phyloP scores from a whole-genome alignment of 345 rosid species.

The Eutrema japonicum region DNA sequence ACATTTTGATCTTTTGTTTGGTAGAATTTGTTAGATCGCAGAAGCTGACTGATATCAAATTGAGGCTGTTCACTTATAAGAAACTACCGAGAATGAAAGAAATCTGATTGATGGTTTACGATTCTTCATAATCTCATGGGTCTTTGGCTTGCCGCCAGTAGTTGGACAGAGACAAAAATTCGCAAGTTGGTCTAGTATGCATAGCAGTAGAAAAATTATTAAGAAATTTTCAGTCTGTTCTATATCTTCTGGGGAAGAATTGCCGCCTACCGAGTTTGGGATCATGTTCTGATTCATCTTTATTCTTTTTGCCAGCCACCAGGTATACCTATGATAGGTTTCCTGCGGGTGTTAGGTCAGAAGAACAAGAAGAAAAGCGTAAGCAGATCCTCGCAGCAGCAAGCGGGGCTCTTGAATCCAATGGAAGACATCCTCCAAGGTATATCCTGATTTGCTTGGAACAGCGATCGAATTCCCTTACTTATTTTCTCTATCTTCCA shows the following conservation, averaged over 20 bases:
- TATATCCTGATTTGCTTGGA: slow-evolving; percentile 45
- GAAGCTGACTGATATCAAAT: slow-evolving; percentile 17
- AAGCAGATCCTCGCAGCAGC: slow-evolving; percentile 91
- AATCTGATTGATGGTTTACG: slow-evolving; percentile 16
- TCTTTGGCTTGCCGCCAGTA: slow-evolving; percentile 29
- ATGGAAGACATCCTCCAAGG: slow-evolving; percentile 76
- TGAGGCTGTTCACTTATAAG: slow-evolving; percentile 21
- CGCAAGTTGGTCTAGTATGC: slow-evolving; percentile 24
- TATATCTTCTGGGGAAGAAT: slow-evolving; percentile 10
- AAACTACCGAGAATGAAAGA: slow-evolving; percentile 19
- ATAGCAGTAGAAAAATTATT: slow-evolving; percentile 5
- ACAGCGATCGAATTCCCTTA: slow-evolving; percentile 24
- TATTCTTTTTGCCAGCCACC: slow-evolving; percentile 61
- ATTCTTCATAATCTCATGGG: slow-evolving; percentile 20
- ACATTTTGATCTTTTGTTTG: slow-evolving; percentile 35
- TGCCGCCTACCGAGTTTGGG: slow-evolving; percentile 8
- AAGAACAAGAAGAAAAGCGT: slow-evolving; percentile 95
- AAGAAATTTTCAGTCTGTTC: slow-evolving; percentile 21
- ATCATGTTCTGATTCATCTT: slow-evolving; percentile 33
- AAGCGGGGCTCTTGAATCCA: slow-evolving; percentile 84
- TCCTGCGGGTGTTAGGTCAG: slow-evolving; percentile 84
- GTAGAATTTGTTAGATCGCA: slow-evolving; percentile 19
- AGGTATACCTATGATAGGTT: slow-evolving; percentile 93
- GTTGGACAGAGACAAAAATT: slow-evolving; percentile 19
- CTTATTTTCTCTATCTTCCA: slow-evolving; percentile 31